phyloP scores from a whole-genome alignment of 768 basidiomycete species.

The Podaxis rugospora region DNA sequence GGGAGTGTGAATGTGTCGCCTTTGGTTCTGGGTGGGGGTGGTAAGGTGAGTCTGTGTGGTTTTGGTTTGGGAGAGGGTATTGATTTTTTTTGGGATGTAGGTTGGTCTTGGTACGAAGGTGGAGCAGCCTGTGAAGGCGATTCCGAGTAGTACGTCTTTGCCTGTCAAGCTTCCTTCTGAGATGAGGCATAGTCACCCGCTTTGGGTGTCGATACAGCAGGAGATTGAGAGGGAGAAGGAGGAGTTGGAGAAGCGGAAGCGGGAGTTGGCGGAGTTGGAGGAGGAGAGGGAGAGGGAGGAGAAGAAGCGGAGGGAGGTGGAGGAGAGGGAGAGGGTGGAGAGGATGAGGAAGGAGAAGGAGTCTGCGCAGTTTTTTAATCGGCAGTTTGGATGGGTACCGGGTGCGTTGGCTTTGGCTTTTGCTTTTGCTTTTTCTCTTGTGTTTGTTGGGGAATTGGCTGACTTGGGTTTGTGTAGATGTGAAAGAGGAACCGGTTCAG shows the following conservation, averaged over 20 bases:
- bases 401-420: too few relatives aligned
- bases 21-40: not conserved
- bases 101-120: not conserved
- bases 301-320: not conserved
- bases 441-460: too few relatives aligned
- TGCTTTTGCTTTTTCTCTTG: too few relatives aligned
- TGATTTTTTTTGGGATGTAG: not conserved
- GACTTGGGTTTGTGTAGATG: too few relatives aligned
- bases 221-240: not conserved
- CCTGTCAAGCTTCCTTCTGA: constrained; percentile 2
- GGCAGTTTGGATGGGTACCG: too few relatives aligned
- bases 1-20: not conserved
- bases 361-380: too few relatives aligned
- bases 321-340: not conserved
- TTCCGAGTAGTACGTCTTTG: not conserved
- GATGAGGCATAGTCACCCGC: not conserved
- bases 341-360: not conserved
- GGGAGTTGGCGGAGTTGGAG: not conserved
- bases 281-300: not conserved
- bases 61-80: not conserved
- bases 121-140: not conserved
- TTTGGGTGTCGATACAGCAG: not conserved
- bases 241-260: constrained; percentile 9
- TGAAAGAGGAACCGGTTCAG: not conserved
- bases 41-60: too few relatives aligned